A percentile compares a stretch with the other conserved stretches of the same genome.
These are phyloP conservation scores for Knoxia roxburghii DNA, from an alignment of 257 asterid genomes.

Conservation along the genomic window DNA sequence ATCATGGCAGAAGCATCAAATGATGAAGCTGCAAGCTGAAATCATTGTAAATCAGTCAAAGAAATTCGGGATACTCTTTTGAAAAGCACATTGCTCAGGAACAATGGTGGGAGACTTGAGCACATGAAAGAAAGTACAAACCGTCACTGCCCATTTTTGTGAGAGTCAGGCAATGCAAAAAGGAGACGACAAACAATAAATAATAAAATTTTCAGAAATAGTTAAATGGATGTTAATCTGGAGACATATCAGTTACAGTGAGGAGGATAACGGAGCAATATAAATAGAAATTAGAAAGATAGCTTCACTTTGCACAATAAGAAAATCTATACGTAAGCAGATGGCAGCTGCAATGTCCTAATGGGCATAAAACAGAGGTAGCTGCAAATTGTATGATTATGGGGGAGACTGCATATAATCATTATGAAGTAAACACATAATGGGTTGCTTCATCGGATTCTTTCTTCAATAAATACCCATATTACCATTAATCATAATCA, in stretches of 20 bases:
- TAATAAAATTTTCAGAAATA: neutral
- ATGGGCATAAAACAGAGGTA: too few species aligned
- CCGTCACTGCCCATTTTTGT: neutral
- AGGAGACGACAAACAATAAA: neutral
- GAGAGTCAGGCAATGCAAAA: neutral
- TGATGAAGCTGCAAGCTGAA: constrained; percentile 48
- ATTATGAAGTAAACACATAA: too few species aligned
- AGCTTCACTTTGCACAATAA: neutral
- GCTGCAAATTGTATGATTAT: too few species aligned
- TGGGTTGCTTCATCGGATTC: neutral
- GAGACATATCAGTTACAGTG: neutral
- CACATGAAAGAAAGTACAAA: neutral
- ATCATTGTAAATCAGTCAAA: neutral
- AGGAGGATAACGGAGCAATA: neutral
- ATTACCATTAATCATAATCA: neutral
- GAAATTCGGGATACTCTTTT: neutral
- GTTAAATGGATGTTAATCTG: neutral
- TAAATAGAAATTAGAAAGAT: neutral
- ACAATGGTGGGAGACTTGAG: too few species aligned
- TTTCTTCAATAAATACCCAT: neutral
- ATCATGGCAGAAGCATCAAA: constrained; percentile 58
- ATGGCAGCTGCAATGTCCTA: too few species aligned
- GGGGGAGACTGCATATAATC: too few species aligned
- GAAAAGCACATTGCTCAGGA: neutral
- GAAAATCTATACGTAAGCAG: neutral